These are phyloP conservation scores for Pestalotiopsis fici DNA, from an alignment of 2,329 filamentous ascomycete species.

Conservation along the genomic window DNA sequence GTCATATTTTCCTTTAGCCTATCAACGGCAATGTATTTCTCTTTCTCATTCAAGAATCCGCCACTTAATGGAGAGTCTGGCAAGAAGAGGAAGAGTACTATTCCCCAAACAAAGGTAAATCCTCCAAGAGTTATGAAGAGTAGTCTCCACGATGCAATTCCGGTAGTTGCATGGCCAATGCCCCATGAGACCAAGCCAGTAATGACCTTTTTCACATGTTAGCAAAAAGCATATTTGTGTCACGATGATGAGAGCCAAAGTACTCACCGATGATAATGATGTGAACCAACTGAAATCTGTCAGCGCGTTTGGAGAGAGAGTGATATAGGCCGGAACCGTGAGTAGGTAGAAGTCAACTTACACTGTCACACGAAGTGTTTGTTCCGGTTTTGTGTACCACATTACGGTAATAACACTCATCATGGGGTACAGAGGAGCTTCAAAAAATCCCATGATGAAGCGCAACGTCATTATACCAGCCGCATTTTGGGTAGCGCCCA, in stretches of 20 bases:
- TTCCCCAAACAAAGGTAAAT: neutral
- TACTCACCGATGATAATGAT: no score
- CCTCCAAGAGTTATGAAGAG: neutral
- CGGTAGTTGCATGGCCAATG: neutral
- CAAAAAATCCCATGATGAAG: no score
- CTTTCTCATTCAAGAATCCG: neutral
- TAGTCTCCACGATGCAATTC: neutral
- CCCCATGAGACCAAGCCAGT: neutral
- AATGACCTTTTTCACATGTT: no score
- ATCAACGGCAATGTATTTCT: neutral
- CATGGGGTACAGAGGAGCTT: neutral
- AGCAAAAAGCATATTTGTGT: no score
- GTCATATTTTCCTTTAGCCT: neutral
- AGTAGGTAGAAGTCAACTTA: no score
- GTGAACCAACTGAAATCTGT: no score
- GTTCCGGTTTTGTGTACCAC: neutral
- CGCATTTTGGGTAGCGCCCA: neutral
- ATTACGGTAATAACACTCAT: no score
- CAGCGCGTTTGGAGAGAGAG: no score
- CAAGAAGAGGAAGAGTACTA: neutral
- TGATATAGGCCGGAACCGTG: no score
- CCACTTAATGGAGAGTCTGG: neutral
- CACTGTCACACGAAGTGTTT: neutral
- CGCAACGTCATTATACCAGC: no score
- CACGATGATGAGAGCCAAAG: no score